A percentile compares a stretch with the other conserved stretches of the same genome.
These are phyloP conservation scores for Aspergillus cristatus DNA, from an alignment of 495 filamentous ascomycete genomes.

Conservation along the genomic window DNA sequence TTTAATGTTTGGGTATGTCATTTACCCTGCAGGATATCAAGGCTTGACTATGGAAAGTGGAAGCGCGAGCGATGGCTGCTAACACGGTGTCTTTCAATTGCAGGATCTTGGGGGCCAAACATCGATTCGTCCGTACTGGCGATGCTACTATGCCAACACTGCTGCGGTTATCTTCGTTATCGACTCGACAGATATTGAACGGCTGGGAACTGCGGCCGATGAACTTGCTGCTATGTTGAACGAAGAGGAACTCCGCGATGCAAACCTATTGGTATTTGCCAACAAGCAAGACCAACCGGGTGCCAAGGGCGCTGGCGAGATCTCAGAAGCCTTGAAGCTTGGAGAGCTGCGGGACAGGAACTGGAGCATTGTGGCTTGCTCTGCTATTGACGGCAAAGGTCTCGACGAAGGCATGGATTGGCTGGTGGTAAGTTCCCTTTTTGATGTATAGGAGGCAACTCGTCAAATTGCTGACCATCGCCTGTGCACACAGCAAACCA, in stretches of 20 bases:
- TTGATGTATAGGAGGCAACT: not conserved
- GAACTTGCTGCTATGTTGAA: slow-evolving; percentile 92
- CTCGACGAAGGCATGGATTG: slow-evolving; percentile 98
- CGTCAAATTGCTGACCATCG: slow-evolving; percentile 9
- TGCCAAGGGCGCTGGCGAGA: slow-evolving; percentile 92
- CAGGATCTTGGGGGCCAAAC: slow-evolving; percentile 95
- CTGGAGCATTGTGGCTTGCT: slow-evolving; percentile 98
- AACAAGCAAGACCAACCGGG: slow-evolving; percentile 99
- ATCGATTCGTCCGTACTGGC: slow-evolving; percentile 94
- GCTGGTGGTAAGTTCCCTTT: slow-evolving; percentile 67
- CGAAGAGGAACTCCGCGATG: slow-evolving; percentile 91
- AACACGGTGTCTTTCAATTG: slow-evolving; percentile 3
- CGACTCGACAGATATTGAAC: slow-evolving; percentile 93
- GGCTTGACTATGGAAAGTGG: not conserved
- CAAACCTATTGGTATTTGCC: slow-evolving; percentile 87
- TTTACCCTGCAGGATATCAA: not conserved
- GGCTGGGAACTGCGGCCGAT: slow-evolving; percentile 81
- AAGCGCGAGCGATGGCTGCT: slow-evolving; percentile 5
- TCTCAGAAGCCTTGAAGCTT: slow-evolving; percentile 82
- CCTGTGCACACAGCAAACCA: slow-evolving; percentile 28
- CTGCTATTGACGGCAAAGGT: slow-evolving; percentile 89
- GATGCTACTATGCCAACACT: slow-evolving; percentile 98
- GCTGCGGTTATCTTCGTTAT: slow-evolving; percentile 99
- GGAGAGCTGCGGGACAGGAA: slow-evolving; percentile 90
- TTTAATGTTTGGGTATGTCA: slow-evolving; percentile 94